phyloP scores from a whole-genome alignment of 805 yeast genomes.

The Ogataea henricii region DNA sequence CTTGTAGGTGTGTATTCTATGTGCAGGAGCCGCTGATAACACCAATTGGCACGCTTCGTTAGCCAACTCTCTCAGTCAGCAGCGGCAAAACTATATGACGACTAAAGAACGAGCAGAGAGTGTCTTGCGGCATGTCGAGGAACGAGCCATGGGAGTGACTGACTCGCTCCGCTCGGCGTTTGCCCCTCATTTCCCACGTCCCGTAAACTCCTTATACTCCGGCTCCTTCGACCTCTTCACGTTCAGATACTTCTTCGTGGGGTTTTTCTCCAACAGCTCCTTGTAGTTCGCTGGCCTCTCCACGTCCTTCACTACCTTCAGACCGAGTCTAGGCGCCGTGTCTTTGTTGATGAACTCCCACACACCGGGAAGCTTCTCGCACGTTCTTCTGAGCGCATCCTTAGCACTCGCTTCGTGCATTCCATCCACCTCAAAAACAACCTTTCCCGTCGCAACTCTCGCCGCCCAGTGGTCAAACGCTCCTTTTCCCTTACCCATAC shows the following conservation, averaged over 20 bases:
- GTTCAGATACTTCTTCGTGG: slow-evolving; percentile 66
- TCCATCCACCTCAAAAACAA: slow-evolving; percentile 75
- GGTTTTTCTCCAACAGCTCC: slow-evolving; percentile 55
- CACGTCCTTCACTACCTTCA: slow-evolving; percentile 50
- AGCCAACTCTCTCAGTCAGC: too few species aligned
- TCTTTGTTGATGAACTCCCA: slow-evolving; percentile 77
- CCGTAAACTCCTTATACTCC: slow-evolving; percentile 46
- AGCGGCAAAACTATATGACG: too few species aligned
- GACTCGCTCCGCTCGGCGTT: background rate
- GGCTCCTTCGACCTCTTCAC: slow-evolving; percentile 51
- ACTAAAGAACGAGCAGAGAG: too few species aligned
- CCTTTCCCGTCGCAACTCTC: slow-evolving; percentile 93
- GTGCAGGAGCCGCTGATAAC: too few species aligned
- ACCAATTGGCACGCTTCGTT: too few species aligned
- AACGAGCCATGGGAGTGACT: too few species aligned
- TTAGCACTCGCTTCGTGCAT: slow-evolving; percentile 88
- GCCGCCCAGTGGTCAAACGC: slow-evolving; percentile 96
- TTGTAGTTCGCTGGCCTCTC: slow-evolving; percentile 53
- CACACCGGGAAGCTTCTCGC: slow-evolving; percentile 88
- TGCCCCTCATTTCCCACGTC: slow-evolving; percentile 25
- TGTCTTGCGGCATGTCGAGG: too few species aligned
- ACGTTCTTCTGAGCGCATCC: slow-evolving; percentile 87
- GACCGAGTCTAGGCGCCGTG: slow-evolving; percentile 71
- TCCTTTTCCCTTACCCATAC: slow-evolving; percentile 99
- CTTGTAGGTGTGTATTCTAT: too few species aligned